Conservation (phyloP, 192 early-diverging fungal genomes). For the Coemansia sp. region DNA sequence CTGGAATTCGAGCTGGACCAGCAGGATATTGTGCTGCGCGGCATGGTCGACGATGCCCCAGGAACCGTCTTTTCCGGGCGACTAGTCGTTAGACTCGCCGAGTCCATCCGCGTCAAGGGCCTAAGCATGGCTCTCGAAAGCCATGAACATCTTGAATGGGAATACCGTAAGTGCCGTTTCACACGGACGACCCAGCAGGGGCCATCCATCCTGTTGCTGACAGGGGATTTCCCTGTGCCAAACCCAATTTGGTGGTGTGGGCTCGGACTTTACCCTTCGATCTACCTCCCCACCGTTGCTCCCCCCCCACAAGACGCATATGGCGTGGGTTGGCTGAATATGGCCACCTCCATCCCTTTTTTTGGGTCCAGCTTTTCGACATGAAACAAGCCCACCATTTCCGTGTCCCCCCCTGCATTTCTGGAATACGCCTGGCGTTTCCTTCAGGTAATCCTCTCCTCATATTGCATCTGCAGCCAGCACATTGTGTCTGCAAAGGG, state of each 20-base stretch:
- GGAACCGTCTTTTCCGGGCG: slow-evolving; percentile 60
- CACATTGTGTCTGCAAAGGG: background rate
- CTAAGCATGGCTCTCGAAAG: slow-evolving; percentile 53
- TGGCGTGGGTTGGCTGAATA: too few species aligned
- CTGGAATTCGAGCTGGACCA: slow-evolving; percentile 55
- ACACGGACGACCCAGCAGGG: background rate
- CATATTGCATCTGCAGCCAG: background rate
- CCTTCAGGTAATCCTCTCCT: too few species aligned
- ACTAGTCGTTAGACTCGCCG: slow-evolving; percentile 52
- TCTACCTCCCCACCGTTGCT: background rate
- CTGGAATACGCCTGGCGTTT: background rate
- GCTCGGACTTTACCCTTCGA: background rate
- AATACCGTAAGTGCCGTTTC: slow-evolving; percentile 48
- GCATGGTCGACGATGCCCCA: slow-evolving; percentile 49
- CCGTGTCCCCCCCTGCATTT: background rate
- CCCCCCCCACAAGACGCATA: too few species aligned
- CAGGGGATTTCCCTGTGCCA: background rate
- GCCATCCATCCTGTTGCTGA: background rate
- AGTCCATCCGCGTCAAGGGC: slow-evolving; percentile 60
- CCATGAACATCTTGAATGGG: slow-evolving; percentile 50
- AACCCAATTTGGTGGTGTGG: background rate
- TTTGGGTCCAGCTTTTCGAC: too few species aligned
- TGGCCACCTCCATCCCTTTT: too few species aligned
- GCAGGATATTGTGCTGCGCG: slow-evolving; percentile 53
- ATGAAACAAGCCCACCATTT: background rate